Evolutionary conservation across 2,329 filamentous ascomycete genomes (phyloP), one percentile per base, ranked within the genome.

Genomic region (Sclerotinia trifoliorum): DNA sequence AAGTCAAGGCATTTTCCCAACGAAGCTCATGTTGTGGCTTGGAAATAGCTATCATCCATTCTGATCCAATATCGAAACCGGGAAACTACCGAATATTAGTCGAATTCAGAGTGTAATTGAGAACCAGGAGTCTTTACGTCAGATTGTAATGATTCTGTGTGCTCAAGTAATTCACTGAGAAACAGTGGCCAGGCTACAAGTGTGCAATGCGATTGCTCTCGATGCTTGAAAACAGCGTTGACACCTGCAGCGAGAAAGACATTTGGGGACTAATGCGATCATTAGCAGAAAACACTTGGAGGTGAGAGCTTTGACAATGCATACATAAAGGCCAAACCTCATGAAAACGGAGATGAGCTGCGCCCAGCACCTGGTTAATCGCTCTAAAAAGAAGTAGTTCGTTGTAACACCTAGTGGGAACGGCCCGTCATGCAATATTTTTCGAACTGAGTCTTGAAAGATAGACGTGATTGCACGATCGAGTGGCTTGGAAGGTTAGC

Each of bases 31-130:
- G 74, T 3, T 73, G 77, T 5, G 86, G 85, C 72, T 85, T 85
- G 54, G 83, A 80, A 57, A 88, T 78, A 10, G 82, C 80, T 26
- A 83, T 73, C 54, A 85, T 72, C 83, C 86, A 88, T n/a, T 87
- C 76, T 52, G 84, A 82, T 5, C 83, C 77, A 13, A 84, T 74
- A 11, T 80, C 81, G n/a, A 73, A 72, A 35, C 55, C 46, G 62
- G 74, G 65, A 71, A 78, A 78, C 69, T 78, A 24, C 69, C 55
- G 68, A 32, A 19, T 56, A 42, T 63, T 42, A 63, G 46, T 52
- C n/a, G 39, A 24, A 51, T 39, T 61, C 8, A 63, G 39, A 35
- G 7, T 3, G 4, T 21, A 1, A 63, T 21, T 7, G 21, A 5
- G 15, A 63, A 32, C 5, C 11, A 1, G 46, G 17, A 39, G n/a